Conservation (phyloP, 805 yeast genomes). For the Phaffomyces antillensis region DNA sequence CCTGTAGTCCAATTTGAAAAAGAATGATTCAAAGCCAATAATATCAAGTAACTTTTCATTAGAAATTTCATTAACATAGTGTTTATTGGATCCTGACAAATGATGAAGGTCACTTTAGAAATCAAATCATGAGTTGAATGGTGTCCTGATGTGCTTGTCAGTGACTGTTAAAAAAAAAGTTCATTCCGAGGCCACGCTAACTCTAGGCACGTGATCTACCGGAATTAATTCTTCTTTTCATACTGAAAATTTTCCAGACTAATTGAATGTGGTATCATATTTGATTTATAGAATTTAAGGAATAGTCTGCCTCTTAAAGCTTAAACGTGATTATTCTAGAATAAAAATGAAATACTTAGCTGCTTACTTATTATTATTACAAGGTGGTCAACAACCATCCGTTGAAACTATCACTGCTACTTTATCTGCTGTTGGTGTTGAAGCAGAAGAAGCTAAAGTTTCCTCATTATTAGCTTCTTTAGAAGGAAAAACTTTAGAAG, state of each 20-base stretch:
- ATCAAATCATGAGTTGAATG: too few species aligned
- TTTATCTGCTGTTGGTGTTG: conserved; percentile 71
- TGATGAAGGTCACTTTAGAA: too few species aligned
- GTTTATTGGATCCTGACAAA: too few species aligned
- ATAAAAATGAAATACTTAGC: conserved; percentile 73
- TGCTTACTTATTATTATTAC: conserved; percentile 84
- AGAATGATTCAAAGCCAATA: too few species aligned
- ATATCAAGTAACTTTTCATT: too few species aligned
- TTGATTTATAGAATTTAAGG: conserved; percentile 33
- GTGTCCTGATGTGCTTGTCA: too few species aligned
- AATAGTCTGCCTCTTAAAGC: conserved; percentile 71
- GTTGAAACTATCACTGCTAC: conserved; percentile 68
- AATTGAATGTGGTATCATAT: neutral
- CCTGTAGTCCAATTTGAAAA: too few species aligned
- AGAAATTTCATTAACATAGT: too few species aligned
- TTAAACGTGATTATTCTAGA: conserved; percentile 73
- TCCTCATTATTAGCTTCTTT: conserved; percentile 63
- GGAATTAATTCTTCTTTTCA: neutral
- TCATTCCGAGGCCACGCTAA: too few species aligned
- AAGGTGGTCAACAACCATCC: conserved; percentile 79
- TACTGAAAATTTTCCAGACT: conserved; percentile 12
- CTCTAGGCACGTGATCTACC: neutral
- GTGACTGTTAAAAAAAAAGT: too few species aligned
- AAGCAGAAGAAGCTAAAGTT: conserved; percentile 73
- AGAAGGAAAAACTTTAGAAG: conserved; percentile 67